Conservation (phyloP, 2,329 filamentous ascomycete species). For the Zelopaecilomyces penicillatus region DNA sequence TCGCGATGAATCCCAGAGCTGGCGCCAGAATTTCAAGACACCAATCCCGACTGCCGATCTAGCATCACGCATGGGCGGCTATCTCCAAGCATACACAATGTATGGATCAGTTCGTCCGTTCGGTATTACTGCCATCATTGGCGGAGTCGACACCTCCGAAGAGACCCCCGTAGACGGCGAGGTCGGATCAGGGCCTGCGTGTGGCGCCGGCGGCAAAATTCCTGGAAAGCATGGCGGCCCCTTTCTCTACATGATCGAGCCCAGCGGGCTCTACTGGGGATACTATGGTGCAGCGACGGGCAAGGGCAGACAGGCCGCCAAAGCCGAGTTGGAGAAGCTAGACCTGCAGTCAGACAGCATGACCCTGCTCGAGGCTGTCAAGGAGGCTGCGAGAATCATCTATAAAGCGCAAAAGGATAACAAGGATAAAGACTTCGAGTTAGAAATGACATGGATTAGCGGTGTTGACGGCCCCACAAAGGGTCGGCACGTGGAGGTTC, state of each 20-base stretch:
- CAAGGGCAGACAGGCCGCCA: slow-evolving; percentile 92
- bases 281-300: slow-evolving; percentile 97
- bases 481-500: slow-evolving; percentile 87
- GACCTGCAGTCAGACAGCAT: slow-evolving; percentile 72
- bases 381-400: slow-evolving; percentile 94
- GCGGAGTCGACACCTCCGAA: slow-evolving; percentile 83
- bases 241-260: slow-evolving; percentile 97
- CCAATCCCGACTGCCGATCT: slow-evolving; percentile 85
- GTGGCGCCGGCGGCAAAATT: slow-evolving; percentile 77
- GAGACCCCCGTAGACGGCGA: slow-evolving; percentile 83
- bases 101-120: slow-evolving; percentile 96
- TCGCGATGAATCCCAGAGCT: slow-evolving; percentile 84
- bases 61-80: slow-evolving; percentile 87
- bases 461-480: slow-evolving; percentile 76
- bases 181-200: slow-evolving; percentile 71
- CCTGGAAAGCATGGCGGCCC: slow-evolving; percentile 73
- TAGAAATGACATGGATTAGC: slow-evolving; percentile 99
- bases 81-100: slow-evolving; percentile 94
- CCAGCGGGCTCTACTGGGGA: slow-evolving; percentile 94
- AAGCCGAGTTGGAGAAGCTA: slow-evolving; percentile 97
- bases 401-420: slow-evolving; percentile 97
- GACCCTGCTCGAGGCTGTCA: slow-evolving; percentile 78
- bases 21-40: slow-evolving; percentile 89
- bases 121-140: slow-evolving; percentile 89
- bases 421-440: slow-evolving; percentile 99